Base-by-base conservation (phyloP, 129 eudicot species). In the Pulicaria dysenterica region DNA sequence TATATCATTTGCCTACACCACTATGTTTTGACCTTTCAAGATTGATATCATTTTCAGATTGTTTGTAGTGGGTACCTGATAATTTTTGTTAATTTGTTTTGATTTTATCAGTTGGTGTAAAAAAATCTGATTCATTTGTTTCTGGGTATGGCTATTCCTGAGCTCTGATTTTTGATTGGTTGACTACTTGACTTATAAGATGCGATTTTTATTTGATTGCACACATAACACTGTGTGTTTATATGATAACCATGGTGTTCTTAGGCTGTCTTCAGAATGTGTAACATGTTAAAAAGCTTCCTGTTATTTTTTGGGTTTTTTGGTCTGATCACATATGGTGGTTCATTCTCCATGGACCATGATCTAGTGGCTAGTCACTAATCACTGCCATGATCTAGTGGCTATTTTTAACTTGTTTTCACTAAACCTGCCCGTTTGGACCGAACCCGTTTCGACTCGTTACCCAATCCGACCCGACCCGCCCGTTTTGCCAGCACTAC, bases 31-130 rank as follows among this genome's bases (percentile, higher is more conserved):
- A n/a, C n/a, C n/a, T n/a, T n/a, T n/a, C n/a, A n/a, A n/a, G n/a
- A n/a, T n/a, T n/a, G n/a, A n/a, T n/a, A n/a, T n/a, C n/a, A n/a
- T n/a, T n/a, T n/a, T n/a, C n/a, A n/a, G n/a, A n/a, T n/a, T n/a
- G 2, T 11, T 24, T 11, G 41, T 24, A 61, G n/a, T 69, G 81
- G 81, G 77, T 77, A 10, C 51, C n/a, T 61, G 39, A 49, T 61
- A 12, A 5, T 60, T 50, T 60, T 39, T 70, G 50, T 70, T 69
- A 11, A 39, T 69, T 50, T 50, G 65, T 69, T 48, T 39, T 45
- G 16, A 38, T 66, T 57, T 68, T 14, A 38, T 38, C 4, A 10
- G 13, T 67, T 10, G 14, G 8, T 19, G 50, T 54, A 44, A 19
- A n/a, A n/a, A 58, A 46, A 34, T 69, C 48, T 53, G 71, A 51